phyloP scores from a whole-genome alignment of 192 early-diverging fungal species.

The Polychytrium aggregatum region DNA sequence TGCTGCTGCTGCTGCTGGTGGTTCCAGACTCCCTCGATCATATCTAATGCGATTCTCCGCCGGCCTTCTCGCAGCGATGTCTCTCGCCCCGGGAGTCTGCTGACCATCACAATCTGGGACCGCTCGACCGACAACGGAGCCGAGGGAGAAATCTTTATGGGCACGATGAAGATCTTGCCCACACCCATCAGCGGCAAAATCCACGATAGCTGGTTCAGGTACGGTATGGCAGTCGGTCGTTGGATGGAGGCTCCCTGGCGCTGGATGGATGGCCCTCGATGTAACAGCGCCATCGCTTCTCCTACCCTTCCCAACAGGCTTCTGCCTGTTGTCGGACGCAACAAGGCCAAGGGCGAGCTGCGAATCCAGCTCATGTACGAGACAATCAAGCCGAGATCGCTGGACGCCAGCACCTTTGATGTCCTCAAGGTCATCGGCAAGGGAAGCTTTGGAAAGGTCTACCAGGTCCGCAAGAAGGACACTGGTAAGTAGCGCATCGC shows the following conservation, averaged over 20 bases:
- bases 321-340: slow-evolving; percentile 24
- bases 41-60: too few species aligned
- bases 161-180: slow-evolving; percentile 35
- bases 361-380: slow-evolving; percentile 39
- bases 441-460: slow-evolving; percentile 72
- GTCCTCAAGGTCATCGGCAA: slow-evolving; percentile 65
- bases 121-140: slow-evolving; percentile 5
- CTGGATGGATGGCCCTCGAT: too few species aligned
- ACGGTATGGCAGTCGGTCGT: neutral
- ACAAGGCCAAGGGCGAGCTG: slow-evolving; percentile 37
- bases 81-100: slow-evolving; percentile 25
- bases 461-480: slow-evolving; percentile 68
- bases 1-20: too few species aligned
- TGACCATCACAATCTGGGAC: slow-evolving; percentile 43
- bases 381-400: slow-evolving; percentile 18
- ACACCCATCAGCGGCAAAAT: slow-evolving; percentile 35
- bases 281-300: neutral
- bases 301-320: slow-evolving; percentile 19
- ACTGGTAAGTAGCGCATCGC: slow-evolving; percentile 23
- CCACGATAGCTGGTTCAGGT: slow-evolving; percentile 43
- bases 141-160: slow-evolving; percentile 31
- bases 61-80: slow-evolving; percentile 44
- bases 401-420: slow-evolving; percentile 50
- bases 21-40: too few species aligned
- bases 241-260: neutral